These are phyloP conservation scores for Hypoxylon rubiginosum DNA, from an alignment of 2,329 filamentous ascomycete species.

Conservation along the genomic window DNA sequence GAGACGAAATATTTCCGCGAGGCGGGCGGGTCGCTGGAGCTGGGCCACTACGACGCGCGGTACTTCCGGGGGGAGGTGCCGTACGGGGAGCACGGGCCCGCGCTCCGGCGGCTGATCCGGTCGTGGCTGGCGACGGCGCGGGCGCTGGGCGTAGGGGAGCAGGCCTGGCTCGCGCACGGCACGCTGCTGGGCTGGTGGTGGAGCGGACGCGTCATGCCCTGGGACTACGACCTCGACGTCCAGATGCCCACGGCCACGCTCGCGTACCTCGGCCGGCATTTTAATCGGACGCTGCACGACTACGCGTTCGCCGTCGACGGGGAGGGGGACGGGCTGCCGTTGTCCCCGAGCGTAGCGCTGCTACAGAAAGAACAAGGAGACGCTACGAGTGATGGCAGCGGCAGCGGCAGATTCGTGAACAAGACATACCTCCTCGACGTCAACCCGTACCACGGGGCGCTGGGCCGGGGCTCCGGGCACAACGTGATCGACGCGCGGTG, in stretches of 20 bases:
- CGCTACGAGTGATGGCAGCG: constrained; percentile 37
- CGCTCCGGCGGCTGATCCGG: constrained; percentile 77
- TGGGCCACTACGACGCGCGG: constrained; percentile 81
- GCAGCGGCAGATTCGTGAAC: constrained; percentile 42
- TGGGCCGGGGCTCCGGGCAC: constrained; percentile 73
- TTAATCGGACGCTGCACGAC: constrained; percentile 76
- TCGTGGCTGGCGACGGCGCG: constrained; percentile 79
- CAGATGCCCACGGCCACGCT: constrained; percentile 80
- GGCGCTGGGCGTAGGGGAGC: constrained; percentile 72
- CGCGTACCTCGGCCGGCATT: constrained; percentile 71
- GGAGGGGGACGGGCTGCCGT: constrained; percentile 54
- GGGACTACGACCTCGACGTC: constrained; percentile 88
- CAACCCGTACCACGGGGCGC: constrained; percentile 76
- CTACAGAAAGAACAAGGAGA: too few relatives aligned
- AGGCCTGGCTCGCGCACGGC: constrained; percentile 90
- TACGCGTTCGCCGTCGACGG: constrained; percentile 64
- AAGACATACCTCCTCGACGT: constrained; percentile 79
- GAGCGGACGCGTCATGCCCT: constrained; percentile 82
- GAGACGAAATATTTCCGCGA: constrained; percentile 75
- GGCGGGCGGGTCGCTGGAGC: constrained; percentile 69
- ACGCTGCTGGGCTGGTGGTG: constrained; percentile 91
- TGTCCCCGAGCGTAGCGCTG: neutral
- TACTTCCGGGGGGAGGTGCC: constrained; percentile 74
- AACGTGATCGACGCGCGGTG: constrained; percentile 89
- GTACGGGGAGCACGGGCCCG: constrained; percentile 75